These are phyloP conservation scores for Gossypium mustelinum DNA, from an alignment of 345 rosid genomes.

Conservation along the genomic window DNA sequence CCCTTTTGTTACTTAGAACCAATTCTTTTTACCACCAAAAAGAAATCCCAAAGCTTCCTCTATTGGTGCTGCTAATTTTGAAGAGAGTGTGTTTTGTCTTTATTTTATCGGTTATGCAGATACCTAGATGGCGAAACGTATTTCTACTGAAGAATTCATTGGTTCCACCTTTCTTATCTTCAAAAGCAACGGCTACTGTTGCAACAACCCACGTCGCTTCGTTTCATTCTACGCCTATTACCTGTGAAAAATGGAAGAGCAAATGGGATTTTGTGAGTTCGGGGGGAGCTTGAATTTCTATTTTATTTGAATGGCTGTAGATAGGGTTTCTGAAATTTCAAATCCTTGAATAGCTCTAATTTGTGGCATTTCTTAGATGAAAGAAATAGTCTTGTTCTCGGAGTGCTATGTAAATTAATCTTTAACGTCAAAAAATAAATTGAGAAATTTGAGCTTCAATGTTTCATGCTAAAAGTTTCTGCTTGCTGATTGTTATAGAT, in stretches of 20 bases:
- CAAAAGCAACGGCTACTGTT: constrained; percentile 16
- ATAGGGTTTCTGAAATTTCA: neutral
- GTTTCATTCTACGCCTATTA: constrained; percentile 50
- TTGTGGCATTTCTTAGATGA: neutral
- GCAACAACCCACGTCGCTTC: constrained; percentile 24
- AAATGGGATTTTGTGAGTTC: constrained; percentile 43
- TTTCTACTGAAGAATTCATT: constrained; percentile 29
- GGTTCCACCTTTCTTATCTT: constrained; percentile 20
- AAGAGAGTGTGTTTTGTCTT: neutral
- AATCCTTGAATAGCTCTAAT: neutral
- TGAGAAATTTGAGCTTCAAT: neutral
- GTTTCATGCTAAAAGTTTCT: neutral
- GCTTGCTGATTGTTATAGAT: neutral
- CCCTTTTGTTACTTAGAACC: neutral
- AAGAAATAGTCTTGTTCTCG: neutral
- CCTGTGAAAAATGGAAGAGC: constrained; percentile 43
- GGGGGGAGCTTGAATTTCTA: constrained; percentile 1
- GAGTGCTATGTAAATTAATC: neutral
- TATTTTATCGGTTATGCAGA: constrained; percentile 33
- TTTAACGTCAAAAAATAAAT: too few relatives aligned
- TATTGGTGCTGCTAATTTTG: neutral
- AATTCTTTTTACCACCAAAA: neutral
- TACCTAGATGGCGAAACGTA: constrained; percentile 54
- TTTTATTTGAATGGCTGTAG: neutral
- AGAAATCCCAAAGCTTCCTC: neutral